These are phyloP conservation scores for Naematelia aurantialba DNA, from an alignment of 768 basidiomycete species.

Conservation along the genomic window DNA sequence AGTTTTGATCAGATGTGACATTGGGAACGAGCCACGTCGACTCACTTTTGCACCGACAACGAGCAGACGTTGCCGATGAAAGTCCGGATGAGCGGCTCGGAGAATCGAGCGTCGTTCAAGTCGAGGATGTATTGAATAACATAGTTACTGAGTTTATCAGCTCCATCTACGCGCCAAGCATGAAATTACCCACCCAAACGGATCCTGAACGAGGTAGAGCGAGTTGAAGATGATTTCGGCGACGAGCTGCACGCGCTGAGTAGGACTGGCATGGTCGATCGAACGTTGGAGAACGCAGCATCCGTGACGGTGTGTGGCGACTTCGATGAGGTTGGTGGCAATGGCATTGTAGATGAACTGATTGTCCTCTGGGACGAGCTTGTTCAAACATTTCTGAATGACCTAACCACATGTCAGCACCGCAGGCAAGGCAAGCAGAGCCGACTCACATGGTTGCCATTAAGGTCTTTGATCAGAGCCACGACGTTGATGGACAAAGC, in stretches of 20 bases:
- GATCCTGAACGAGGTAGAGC: conserved; percentile 94
- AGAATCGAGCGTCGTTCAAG: conserved; percentile 96
- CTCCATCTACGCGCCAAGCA: not conserved
- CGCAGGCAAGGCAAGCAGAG: not conserved
- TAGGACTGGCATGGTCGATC: conserved; percentile 77
- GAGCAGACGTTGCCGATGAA: conserved; percentile 97
- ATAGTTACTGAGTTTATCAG: conserved; percentile 36
- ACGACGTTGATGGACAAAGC: conserved; percentile 97
- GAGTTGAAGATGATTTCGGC: conserved; percentile 99
- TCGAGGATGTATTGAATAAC: conserved; percentile 85
- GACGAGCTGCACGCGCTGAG: conserved; percentile 90
- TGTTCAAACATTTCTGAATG: conserved; percentile 98
- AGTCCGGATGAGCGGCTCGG: conserved; percentile 93
- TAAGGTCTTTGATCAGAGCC: conserved; percentile 89
- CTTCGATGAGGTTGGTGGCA: conserved; percentile 96
- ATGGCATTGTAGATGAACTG: conserved; percentile 99
- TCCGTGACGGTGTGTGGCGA: conserved; percentile 74
- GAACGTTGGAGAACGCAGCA: conserved; percentile 98
- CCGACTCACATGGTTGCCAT: conserved; percentile 50
- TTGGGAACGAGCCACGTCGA: not conserved
- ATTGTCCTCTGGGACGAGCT: conserved; percentile 95
- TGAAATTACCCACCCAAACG: conserved; percentile 50
- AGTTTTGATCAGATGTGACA: not conserved
- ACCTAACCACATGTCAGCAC: conserved; percentile 60
- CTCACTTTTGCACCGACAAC: conserved; percentile 84